phyloP scores from a whole-genome alignment of 1,139 yeast species.

The Casaregolazyma lundiana region DNA sequence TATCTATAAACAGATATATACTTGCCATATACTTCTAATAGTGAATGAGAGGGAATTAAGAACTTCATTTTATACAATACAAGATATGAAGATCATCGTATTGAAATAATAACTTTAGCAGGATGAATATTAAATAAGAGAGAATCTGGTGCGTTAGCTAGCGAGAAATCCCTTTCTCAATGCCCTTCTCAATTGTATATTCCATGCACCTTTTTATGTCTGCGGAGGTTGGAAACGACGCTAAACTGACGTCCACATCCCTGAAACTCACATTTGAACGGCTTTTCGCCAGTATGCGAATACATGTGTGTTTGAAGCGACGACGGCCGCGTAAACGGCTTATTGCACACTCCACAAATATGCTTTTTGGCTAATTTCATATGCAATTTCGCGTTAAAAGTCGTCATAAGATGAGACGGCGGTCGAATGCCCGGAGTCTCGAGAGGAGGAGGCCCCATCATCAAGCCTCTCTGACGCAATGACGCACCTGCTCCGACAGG shows the following conservation, averaged over 20 bases:
- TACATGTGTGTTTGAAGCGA: constrained; percentile 75
- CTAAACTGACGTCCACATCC: constrained; percentile 69
- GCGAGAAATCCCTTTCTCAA: not conserved
- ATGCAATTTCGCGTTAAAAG: constrained; percentile 26
- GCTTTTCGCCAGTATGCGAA: constrained; percentile 85
- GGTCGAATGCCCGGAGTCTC: constrained; percentile 13
- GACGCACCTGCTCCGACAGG: not conserved
- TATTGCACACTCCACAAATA: constrained; percentile 65
- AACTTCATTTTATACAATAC: too few species aligned
- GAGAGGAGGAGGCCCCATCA: not conserved
- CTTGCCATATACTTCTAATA: too few species aligned
- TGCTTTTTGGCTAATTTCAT: constrained; percentile 30
- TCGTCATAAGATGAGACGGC: constrained; percentile 28
- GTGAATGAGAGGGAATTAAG: too few species aligned
- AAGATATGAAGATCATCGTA: too few species aligned
- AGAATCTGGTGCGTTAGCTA: too few species aligned
- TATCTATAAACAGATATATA: too few species aligned
- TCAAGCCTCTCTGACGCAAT: not conserved
- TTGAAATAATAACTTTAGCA: too few species aligned
- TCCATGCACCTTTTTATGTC: constrained; percentile 65
- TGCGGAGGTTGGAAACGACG: constrained; percentile 74
- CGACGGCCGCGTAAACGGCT: constrained; percentile 75
- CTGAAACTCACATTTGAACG: constrained; percentile 61
- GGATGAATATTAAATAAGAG: too few species aligned
- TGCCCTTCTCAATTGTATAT: constrained; percentile 2